Base-by-base conservation (phyloP, 1,284 basidiomycete genomes). In the Taiwanofungus camphoratus region DNA sequence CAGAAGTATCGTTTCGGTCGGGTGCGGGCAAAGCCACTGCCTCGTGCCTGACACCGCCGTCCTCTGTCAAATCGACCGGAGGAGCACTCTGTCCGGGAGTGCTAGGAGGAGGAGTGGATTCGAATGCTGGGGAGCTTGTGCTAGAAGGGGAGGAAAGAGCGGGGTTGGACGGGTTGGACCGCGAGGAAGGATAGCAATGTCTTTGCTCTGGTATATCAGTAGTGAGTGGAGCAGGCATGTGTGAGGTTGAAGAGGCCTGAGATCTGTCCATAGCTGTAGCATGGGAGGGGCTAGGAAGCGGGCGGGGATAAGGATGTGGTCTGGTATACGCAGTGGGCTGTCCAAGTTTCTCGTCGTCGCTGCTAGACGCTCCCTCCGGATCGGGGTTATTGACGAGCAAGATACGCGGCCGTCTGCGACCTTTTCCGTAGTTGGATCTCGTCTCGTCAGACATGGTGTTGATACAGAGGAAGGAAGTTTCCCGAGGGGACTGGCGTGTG, bases 141-240 rank as follows among this genome's bases (percentile, higher is more conserved):
- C 71, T 80, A 16, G 80, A 80, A 8, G 82, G 80, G 2, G 82
- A 82, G 6, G 82, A 81, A 39, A 77, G 70, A 33, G 76, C 65
- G 47, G 73, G 72, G 49, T 66, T 67, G 58, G 71, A 70, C 38
- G 73, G 70, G 49, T 63, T 67, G 54, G 71, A 70, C 54, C 63
- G 62, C 27, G 64, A 60, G 41, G 65, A 65, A 29, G 67, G 60
- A 49, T 66, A 53, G 48, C 61, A 57, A 36, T 61, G 64, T 39
- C 52, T 53, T 41, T 53, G 58, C 22, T 49, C 50, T 13, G 60
- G 60, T 19, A 70, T 55, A 52, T 70, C 66, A 34, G 68, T 72
- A 24, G 62, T 69, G 44, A 73, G 49, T 20, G 57, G 60, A 5
- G 64, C 52, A 23, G 62, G 65, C 27, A 63, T 52, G 36, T 50